Evolutionary conservation across 805 yeast genomes (phyloP), one percentile per base, ranked within the genome.

Genomic region (Cyberlindnera amylophila): DNA sequence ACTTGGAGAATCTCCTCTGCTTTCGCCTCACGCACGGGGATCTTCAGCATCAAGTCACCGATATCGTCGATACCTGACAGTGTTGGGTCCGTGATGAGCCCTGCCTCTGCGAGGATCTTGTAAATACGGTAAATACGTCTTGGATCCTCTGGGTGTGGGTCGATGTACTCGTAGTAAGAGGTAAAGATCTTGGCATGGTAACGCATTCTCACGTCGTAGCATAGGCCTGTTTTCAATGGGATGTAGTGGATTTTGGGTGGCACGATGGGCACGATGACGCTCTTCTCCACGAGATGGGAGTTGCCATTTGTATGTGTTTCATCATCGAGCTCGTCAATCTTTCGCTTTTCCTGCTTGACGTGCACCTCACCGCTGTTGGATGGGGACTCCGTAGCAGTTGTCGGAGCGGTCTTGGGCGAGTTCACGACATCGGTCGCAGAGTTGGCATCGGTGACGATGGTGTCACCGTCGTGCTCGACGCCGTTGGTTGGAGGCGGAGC

Each of bases 71-170:
- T 64, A 6, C 82, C 72, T 0, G 68, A 62, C 11, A 86, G 90
- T 3, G 84, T 75, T 13, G 87, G 83, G 59, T 91, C 97, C 29
- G 69, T 75, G 42, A 93, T 82, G 13, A 93, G 71, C 0, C 99
- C 99, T 30, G 93, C 89, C 58, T 93, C 97, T 0, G 96, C 97
- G 34, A 93, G 72, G 32, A 86, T 84, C 65, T 93, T 89, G 68
- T 93, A 93, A 36, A 93, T 86, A 43, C 98, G 75, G 65, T 90
- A 93, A 29, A 91, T 90, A 53, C 99, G 79, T 49, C 99, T 75
- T 10, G 99, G 99, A 59, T 93, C 99, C 62, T 93, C 99, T 4
- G 99, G 99, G 61, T 93, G 99, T 2, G 98, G 99, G 59, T 93
- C 99, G 39, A 91, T 87, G 64, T 91, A 91, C 62, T 91, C 96